Evolutionary conservation across 805 yeast genomes (phyloP).

Genomic region (Komagataella ulmi): DNA sequence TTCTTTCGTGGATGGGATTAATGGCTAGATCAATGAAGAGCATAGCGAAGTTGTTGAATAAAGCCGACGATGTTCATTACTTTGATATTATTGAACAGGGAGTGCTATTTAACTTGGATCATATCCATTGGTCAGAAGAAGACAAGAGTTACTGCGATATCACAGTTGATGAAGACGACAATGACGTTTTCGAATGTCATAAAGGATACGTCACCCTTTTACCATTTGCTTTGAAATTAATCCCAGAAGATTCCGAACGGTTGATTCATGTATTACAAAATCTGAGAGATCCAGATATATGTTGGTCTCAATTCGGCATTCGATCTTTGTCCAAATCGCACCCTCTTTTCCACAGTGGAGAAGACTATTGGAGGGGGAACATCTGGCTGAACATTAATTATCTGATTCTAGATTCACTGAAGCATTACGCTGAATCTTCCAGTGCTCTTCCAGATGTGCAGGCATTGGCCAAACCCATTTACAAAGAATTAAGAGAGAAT

Average conservation of each 20-base stretch:
- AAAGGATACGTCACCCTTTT: constrained; percentile 79
- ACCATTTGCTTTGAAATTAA: constrained; percentile 68
- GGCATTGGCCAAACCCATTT: constrained; percentile 31
- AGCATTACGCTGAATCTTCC: constrained; percentile 31
- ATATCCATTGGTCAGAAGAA: constrained; percentile 67
- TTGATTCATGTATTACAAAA: constrained; percentile 39
- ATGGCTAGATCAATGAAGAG: constrained; percentile 75
- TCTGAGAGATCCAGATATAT: constrained; percentile 54
- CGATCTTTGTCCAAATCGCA: constrained; percentile 67
- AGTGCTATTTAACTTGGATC: constrained; percentile 52
- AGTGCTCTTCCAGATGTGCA: constrained; percentile 18
- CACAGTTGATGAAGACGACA: constrained; percentile 62
- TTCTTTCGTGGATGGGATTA: constrained; percentile 86
- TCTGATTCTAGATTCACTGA: constrained; percentile 57
- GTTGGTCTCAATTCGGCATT: constrained; percentile 73
- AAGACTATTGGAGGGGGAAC: constrained; percentile 93
- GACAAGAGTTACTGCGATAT: constrained; percentile 70
- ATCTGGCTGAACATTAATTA: constrained; percentile 91
- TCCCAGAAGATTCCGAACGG: constrained; percentile 33
- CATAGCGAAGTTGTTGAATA: constrained; percentile 51
- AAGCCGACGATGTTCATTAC: constrained; percentile 40
- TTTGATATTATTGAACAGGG: constrained; percentile 41
- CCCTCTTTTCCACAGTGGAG: constrained; percentile 56
- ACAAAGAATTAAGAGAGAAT: constrained; percentile 46
- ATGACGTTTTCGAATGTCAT: constrained; percentile 59